Conservation (phyloP, 176 grass and related monocot species). For the Metroxylon sagu region DNA sequence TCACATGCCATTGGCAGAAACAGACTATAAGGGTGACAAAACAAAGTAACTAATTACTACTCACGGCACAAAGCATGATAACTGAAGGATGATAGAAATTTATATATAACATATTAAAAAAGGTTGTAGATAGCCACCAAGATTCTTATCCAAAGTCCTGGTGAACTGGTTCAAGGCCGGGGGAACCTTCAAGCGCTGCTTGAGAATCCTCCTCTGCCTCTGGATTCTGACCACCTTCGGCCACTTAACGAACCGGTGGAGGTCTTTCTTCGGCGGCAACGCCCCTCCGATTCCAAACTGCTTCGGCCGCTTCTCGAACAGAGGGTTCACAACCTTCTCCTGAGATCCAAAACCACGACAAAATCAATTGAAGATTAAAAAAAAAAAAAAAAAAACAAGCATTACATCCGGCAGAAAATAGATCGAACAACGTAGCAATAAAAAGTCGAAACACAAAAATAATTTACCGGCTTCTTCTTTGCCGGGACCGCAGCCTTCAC, state of each 20-base stretch:
- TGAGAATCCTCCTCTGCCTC: constrained; percentile 3
- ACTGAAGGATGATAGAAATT: too few relatives aligned
- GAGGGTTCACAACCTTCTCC: constrained; percentile 9
- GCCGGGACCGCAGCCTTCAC: constrained; percentile 12
- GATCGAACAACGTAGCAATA: too few relatives aligned
- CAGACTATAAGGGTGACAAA: too few relatives aligned
- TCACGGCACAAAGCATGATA: too few relatives aligned
- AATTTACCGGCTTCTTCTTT: constrained; percentile 22
- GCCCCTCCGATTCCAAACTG: constrained; percentile 8
- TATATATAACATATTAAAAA: too few relatives aligned
- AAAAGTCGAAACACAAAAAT: too few relatives aligned
- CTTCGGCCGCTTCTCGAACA: constrained; percentile 11
- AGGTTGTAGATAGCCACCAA: not conserved
- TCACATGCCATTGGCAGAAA: too few relatives aligned
- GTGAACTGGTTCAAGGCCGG: constrained; percentile 7
- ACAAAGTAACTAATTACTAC: too few relatives aligned
- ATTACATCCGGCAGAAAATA: too few relatives aligned
- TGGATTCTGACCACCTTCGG: constrained; percentile 10
- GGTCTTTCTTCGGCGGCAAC: constrained; percentile 3
- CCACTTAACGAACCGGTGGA: constrained; percentile 5
- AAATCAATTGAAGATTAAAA: too few relatives aligned
- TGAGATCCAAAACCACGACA: not conserved
- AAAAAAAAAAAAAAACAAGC: too few relatives aligned
- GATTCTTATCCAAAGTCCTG: constrained; percentile 5
- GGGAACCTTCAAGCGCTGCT: constrained; percentile 4